Percentiles rank a stretch among this genome's conserved stretches.
Evolutionary conservation across 352 stramenopile genomes (phyloP).

Genomic region (Phytophthora uliginosa): DNA sequence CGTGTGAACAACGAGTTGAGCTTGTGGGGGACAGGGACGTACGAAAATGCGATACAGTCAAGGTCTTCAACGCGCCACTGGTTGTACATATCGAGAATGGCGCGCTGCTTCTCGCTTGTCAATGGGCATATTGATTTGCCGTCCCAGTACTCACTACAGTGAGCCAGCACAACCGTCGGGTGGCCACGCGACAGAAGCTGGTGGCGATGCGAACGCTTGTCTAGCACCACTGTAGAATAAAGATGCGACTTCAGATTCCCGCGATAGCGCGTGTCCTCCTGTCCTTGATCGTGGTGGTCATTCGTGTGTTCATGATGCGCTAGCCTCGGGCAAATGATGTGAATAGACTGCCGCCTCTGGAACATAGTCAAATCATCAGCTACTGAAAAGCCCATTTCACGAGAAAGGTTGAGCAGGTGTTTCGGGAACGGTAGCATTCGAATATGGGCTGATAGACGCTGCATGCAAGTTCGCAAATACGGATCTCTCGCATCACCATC

Average conservation of each 20-base stretch:
- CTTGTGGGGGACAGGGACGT: constrained; percentile 83
- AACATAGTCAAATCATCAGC: constrained; percentile 76
- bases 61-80: constrained; percentile 91
- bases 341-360: constrained; percentile 74
- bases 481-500: constrained; percentile 45
- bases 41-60: constrained; percentile 87
- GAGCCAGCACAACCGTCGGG: constrained; percentile 72
- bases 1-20: constrained; percentile 64
- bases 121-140: constrained; percentile 90
- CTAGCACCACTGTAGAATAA: constrained; percentile 87
- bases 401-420: constrained; percentile 80
- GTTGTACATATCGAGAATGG: constrained; percentile 92
- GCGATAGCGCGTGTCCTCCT: constrained; percentile 86
- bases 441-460: constrained; percentile 84
- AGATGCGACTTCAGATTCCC: constrained; percentile 90
- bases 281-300: constrained; percentile 87
- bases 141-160: constrained; percentile 91
- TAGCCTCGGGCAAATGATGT: constrained; percentile 86
- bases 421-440: constrained; percentile 89
- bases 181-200: constrained; percentile 86
- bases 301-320: constrained; percentile 87
- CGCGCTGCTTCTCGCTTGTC: constrained; percentile 79
- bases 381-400: constrained; percentile 85
- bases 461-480: constrained; percentile 72
- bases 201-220: constrained; percentile 83